These are phyloP conservation scores for Lathyrus sativus DNA, from an alignment of 306 rosid genomes.

Conservation along the genomic window DNA sequence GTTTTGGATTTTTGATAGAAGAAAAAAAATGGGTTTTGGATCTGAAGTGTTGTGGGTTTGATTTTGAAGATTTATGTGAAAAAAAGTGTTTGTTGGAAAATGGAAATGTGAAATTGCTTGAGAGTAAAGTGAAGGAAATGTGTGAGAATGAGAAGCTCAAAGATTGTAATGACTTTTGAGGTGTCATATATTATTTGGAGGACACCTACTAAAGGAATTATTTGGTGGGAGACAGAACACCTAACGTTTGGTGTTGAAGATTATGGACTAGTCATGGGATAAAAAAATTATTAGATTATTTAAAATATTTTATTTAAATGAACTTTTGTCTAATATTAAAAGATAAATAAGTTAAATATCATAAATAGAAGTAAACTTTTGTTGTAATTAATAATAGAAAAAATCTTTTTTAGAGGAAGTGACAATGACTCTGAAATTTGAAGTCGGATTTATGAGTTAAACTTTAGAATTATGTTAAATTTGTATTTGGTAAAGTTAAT, in stretches of 20 bases:
- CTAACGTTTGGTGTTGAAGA: constrained; percentile 31
- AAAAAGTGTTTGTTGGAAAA: constrained; percentile 3
- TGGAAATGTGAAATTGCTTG: constrained; percentile 32
- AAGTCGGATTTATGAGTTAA: no score
- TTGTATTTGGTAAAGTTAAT: background rate
- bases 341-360: no score
- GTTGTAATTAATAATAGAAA: no score
- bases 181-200: constrained; percentile 1
- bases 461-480: no score
- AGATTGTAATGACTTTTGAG: constrained; percentile 1
- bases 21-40: background rate
- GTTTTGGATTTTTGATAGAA: background rate
- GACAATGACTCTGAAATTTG: no score
- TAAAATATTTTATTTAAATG: background rate
- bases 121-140: constrained; percentile 37
- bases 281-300: background rate
- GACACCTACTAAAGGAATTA: constrained; percentile 29
- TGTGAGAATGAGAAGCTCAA: background rate
- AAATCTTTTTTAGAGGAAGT: no score
- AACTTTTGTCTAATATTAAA: no score
- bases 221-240: constrained; percentile 26
- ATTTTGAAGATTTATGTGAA: constrained; percentile 29
- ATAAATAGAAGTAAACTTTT: no score
- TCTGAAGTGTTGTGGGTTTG: background rate
- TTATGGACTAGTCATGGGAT: background rate